Evolutionary conservation across 805 yeast genomes (phyloP), one percentile per base, ranked within the genome.

Genomic region (Komagataella mondaviorum): DNA sequence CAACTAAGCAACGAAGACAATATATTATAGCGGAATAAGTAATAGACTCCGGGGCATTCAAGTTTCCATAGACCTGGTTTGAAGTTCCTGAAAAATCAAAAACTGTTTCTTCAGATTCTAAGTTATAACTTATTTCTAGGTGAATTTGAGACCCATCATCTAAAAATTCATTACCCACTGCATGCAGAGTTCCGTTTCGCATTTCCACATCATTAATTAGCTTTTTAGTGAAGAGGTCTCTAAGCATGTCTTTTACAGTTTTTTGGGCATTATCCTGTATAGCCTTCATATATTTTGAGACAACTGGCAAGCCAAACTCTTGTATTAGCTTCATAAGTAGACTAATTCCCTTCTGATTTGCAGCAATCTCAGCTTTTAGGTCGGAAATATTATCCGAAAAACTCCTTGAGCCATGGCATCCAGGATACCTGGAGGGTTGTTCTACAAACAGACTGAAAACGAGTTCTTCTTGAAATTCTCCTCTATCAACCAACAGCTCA

Each of bases 41-140:
- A 55, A 93, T 88, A 0, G 97, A 95, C 56, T 75, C 79, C 0
- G 99, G 98, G 0, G 97, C 96, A 65, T 93, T 91, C 66, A 88
- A 73, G 63, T 91, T 91, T 23, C 95, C 95, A 63, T 86, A 85
- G 49, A 86, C 77, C 63, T 91, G 95, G n/a, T 82, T 80, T 3
- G 95, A 85, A 0, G 96, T 85, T 14, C 93, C 96, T 1, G 77
- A 71, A 60, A 91, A 91, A 64, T 91, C 96, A 65, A 90, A 88
- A 14, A 73, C 69, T 17, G 91, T 88, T 24, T 75, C 71, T 1
- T 85, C 86, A 2, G 71, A 70, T 5, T 70, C 71, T 3, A 67
- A 63, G 55, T 73, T 71, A 50, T 79, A 73, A 1, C 71, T 65
- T 18, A 86, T 78, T 18, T 71, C 69, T 45, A 87, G 67, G 12